Conservation (phyloP, 331 rosid species). For the Telfairia occidentalis region DNA sequence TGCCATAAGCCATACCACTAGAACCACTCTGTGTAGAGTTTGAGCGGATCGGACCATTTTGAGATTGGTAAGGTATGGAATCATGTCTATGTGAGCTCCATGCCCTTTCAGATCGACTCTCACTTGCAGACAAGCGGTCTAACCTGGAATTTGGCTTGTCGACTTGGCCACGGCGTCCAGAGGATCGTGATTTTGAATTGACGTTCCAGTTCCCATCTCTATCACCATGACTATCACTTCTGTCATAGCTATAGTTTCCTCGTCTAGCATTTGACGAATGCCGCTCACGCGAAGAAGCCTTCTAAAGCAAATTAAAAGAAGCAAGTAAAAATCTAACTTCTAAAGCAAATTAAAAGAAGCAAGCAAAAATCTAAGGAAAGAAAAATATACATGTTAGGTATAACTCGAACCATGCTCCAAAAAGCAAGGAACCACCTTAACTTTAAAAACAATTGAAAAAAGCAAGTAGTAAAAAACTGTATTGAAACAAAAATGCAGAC, state of each 20-base stretch:
- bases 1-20: constrained; percentile 58
- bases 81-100: constrained; percentile 81
- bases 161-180: constrained; percentile 58
- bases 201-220: constrained; percentile 86
- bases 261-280: constrained; percentile 62
- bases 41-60: constrained; percentile 72
- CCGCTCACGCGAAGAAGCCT: constrained; percentile 64
- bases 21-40: constrained; percentile 44
- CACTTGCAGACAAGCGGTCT: constrained; percentile 53
- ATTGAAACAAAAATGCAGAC: background rate
- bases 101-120: constrained; percentile 61
- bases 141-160: constrained; percentile 56
- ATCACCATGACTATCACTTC: constrained; percentile 71
- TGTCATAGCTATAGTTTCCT: constrained; percentile 63
- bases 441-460: background rate
- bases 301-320: constrained; percentile 34
- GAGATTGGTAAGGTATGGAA: constrained; percentile 42
- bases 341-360: constrained; percentile 22
- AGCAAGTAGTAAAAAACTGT: background rate
- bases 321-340: too few relatives aligned
- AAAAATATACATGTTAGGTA: background rate
- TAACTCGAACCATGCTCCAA: background rate
- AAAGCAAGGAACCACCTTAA: background rate
- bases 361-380: constrained; percentile 2
- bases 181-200: constrained; percentile 56